Conservation (phyloP, 441 rosid species). For the Macaranga tanarius region DNA sequence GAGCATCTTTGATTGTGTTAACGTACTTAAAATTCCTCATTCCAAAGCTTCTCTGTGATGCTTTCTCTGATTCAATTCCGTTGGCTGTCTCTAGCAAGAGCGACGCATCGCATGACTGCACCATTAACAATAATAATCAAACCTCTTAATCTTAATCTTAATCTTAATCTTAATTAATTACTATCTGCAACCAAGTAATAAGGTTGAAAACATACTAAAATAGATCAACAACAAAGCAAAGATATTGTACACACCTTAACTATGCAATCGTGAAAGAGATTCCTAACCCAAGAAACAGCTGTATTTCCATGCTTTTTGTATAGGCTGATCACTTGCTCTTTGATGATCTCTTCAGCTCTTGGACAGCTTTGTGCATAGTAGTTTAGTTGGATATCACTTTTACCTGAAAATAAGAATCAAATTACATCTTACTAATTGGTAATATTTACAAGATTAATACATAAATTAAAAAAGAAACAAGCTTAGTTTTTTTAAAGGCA, state of each 20-base stretch:
- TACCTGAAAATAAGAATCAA: conserved; percentile 29
- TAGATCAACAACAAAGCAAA: too few relatives aligned
- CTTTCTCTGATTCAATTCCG: conserved; percentile 64
- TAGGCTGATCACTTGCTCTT: conserved; percentile 55
- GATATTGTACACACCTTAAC: conserved; percentile 50
- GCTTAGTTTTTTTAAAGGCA: too few relatives aligned
- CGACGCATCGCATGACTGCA: conserved; percentile 83
- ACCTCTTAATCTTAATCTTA: background rate
- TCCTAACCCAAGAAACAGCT: conserved; percentile 86
- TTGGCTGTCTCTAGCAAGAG: conserved; percentile 48
- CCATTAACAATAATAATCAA: background rate
- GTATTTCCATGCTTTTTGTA: conserved; percentile 79
- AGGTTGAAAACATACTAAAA: too few relatives aligned
- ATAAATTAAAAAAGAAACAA: background rate
- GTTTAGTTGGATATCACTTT: conserved; percentile 56
- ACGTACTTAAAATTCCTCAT: conserved; percentile 91
- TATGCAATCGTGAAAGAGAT: conserved; percentile 85
- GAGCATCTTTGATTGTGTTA: conserved; percentile 61
- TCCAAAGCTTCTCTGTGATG: conserved; percentile 63
- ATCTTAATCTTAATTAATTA: too few relatives aligned
- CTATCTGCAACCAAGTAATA: too few relatives aligned
- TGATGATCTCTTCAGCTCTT: conserved; percentile 72
- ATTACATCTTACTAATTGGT: too few relatives aligned
- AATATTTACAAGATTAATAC: background rate
- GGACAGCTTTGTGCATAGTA: conserved; percentile 69